phyloP scores from a whole-genome alignment of 1,139 yeast genomes.

The Yamadazyma membranifaciens region DNA sequence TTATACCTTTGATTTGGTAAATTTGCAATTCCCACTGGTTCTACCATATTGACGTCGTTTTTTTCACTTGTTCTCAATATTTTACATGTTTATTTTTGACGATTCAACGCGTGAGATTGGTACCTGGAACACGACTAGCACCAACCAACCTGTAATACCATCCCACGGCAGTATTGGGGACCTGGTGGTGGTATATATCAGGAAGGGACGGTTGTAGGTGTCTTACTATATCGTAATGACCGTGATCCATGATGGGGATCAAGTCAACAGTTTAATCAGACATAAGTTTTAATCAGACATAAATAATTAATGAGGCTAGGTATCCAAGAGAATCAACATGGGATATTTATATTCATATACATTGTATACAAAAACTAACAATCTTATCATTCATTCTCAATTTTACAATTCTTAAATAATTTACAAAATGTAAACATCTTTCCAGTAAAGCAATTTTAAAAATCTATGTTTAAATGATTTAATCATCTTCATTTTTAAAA shows the following conservation, averaged over 20 bases:
- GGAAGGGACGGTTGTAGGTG: no score
- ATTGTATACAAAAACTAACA: constrained; percentile 8
- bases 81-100: background rate
- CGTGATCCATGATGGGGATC: no score
- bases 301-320: no score
- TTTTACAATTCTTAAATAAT: constrained; percentile 4
- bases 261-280: no score
- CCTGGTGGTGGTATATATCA: background rate
- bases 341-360: constrained; percentile 8
- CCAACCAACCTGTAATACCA: no score
- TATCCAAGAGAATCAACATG: background rate
- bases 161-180: background rate
- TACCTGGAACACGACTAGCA: no score
- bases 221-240: no score
- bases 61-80: background rate
- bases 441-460: background rate
- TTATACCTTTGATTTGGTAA: constrained; percentile 95
- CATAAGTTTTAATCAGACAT: no score
- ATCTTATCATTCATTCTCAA: constrained; percentile 11
- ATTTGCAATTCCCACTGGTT: constrained; percentile 80
- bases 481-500: constrained; percentile 23
- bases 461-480: constrained; percentile 7
- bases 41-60: constrained; percentile 29
- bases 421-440: background rate
- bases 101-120: constrained; percentile 1